These are phyloP conservation scores for Amauroascus verrucosus DNA, from an alignment of 2,329 filamentous ascomycete species.

Conservation along the genomic window DNA sequence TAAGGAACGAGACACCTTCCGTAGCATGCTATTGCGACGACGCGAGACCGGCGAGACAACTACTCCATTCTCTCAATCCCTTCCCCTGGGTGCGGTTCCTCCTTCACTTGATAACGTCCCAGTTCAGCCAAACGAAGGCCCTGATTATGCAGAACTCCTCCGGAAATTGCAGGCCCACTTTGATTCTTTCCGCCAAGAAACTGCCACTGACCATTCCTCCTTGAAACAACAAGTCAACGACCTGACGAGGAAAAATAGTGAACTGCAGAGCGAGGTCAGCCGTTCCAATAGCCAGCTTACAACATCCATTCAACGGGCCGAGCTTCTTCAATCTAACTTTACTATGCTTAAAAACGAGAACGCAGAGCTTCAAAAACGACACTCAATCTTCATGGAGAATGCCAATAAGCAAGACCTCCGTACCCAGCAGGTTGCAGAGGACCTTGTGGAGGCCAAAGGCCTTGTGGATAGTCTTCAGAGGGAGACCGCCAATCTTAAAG, in stretches of 20 bases:
- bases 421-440: constrained; percentile 85
- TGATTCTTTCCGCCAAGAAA: constrained; percentile 79
- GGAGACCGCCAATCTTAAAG: constrained; percentile 85
- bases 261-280: constrained; percentile 71
- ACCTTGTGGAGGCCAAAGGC: constrained; percentile 75
- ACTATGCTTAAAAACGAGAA: constrained; percentile 76
- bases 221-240: constrained; percentile 76
- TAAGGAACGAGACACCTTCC: constrained; percentile 94
- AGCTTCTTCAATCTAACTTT: constrained; percentile 84
- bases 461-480: constrained; percentile 77
- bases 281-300: constrained; percentile 70
- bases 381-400: constrained; percentile 63
- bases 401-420: constrained; percentile 82
- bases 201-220: constrained; percentile 66
- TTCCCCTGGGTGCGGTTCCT: constrained; percentile 47
- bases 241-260: constrained; percentile 69
- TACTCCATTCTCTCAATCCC: constrained; percentile 61
- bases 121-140: constrained; percentile 48
- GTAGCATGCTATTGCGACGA: constrained; percentile 76
- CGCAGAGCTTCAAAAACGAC: constrained; percentile 72
- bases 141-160: constrained; percentile 65
- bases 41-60: constrained; percentile 52
- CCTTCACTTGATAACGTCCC: constrained; percentile 37
- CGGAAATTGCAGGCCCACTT: constrained; percentile 84
- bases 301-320: constrained; percentile 71